These are phyloP conservation scores for Asterella californica DNA, from an alignment of 225 moss, liverwort and hornwort species.

Conservation along the genomic window DNA sequence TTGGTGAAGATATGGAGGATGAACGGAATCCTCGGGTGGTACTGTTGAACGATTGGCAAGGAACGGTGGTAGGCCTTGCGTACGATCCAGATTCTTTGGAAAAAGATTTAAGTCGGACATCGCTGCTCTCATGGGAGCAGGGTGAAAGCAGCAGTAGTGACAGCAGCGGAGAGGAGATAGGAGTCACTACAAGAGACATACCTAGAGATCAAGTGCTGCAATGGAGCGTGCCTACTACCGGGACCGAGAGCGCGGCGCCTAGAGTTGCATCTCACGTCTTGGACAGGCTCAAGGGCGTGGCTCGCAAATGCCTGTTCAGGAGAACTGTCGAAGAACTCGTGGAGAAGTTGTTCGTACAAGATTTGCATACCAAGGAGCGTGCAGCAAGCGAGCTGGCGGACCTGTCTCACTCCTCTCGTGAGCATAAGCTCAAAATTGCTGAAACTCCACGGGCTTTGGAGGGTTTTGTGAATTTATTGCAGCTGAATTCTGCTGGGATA, in stretches of 20 bases:
- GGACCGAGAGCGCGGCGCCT: neutral
- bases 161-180: neutral
- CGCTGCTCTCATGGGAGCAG: neutral
- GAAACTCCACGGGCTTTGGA: conserved; percentile 16
- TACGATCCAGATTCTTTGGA: neutral
- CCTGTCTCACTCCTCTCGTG: conserved; percentile 6
- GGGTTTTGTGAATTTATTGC: conserved; percentile 8
- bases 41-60: conserved; percentile 9
- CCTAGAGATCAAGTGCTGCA: neutral
- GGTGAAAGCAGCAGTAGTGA: neutral
- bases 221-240: neutral
- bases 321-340: neutral
- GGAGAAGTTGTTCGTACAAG: conserved; percentile 1
- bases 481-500: conserved; percentile 2
- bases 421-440: conserved; percentile 13
- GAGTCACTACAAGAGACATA: neutral
- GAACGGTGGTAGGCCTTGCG: conserved; percentile 13
- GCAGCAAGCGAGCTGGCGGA: conserved; percentile 6
- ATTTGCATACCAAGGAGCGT: conserved; percentile 1
- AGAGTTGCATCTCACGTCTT: conserved; percentile 4
- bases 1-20: conserved; percentile 5
- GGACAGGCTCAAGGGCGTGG: conserved; percentile 5
- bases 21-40: conserved; percentile 4
- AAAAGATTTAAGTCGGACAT: neutral
- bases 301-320: conserved; percentile 6